phyloP scores from a whole-genome alignment of 345 rosid genomes.

The Corchorus olitorius region DNA sequence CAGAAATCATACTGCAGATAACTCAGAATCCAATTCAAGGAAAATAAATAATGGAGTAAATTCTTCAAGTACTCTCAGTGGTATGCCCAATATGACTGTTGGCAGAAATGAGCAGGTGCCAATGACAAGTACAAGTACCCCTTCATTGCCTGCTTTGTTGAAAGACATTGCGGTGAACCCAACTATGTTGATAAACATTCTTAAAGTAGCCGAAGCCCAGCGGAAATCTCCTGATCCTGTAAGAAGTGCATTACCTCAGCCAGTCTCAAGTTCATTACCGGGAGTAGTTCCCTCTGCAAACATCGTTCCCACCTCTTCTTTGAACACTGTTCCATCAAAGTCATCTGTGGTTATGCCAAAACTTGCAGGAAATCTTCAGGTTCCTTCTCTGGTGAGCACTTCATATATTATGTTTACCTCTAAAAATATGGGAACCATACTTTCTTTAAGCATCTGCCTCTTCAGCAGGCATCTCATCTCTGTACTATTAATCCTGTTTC shows the following conservation, averaged over 20 bases:
- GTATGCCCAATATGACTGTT: slow-evolving; percentile 32
- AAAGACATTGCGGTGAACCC: slow-evolving; percentile 82
- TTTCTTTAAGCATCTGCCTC: slow-evolving; percentile 19
- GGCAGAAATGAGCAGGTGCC: slow-evolving; percentile 42
- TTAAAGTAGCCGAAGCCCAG: slow-evolving; percentile 56
- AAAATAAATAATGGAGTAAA: slow-evolving; percentile 44
- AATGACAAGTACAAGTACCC: slow-evolving; percentile 30
- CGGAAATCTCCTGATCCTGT: slow-evolving; percentile 38
- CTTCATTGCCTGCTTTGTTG: slow-evolving; percentile 55
- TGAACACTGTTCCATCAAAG: slow-evolving; percentile 35
- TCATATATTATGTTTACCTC: slow-evolving; percentile 9
- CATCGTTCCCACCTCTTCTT: slow-evolving; percentile 25
- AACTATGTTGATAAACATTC: slow-evolving; percentile 59
- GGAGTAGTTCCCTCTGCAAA: slow-evolving; percentile 43
- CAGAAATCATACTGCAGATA: slow-evolving; percentile 32
- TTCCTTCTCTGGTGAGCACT: slow-evolving; percentile 60
- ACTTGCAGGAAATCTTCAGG: slow-evolving; percentile 45
- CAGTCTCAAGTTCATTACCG: slow-evolving; percentile 40
- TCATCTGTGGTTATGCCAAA: slow-evolving; percentile 46
- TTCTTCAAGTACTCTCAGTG: slow-evolving; percentile 34
- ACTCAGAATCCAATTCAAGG: slow-evolving; percentile 39
- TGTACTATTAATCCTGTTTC: background rate
- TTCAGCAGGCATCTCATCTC: background rate
- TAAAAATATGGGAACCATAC: slow-evolving; percentile 1
- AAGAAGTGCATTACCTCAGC: slow-evolving; percentile 42